Evolutionary conservation across 2,329 filamentous ascomycete species (phyloP).

Genomic region (Penicillium sp.): DNA sequence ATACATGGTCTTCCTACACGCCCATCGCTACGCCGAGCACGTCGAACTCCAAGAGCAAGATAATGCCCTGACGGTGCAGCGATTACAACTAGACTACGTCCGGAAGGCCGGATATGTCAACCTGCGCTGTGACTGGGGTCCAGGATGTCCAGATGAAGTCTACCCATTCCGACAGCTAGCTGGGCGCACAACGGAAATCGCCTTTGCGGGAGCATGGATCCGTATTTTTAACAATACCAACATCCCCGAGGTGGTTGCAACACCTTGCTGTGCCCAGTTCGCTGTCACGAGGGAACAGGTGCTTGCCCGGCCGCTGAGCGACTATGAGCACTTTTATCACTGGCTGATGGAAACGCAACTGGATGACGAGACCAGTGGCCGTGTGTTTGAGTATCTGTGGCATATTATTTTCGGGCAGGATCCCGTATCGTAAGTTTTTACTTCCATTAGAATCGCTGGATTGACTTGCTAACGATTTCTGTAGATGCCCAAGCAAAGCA

Average conservation of each 20-base stretch:
- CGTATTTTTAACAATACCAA: constrained; percentile 32
- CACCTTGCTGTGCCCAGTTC: constrained; percentile 66
- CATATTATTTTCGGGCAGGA: constrained; percentile 54
- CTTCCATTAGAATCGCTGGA: background rate
- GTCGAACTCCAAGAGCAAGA: constrained; percentile 57
- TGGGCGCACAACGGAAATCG: constrained; percentile 23
- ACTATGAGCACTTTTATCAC: constrained; percentile 56
- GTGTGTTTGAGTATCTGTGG: constrained; percentile 65
- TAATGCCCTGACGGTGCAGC: constrained; percentile 49
- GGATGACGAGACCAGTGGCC: constrained; percentile 56
- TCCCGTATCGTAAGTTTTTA: constrained; percentile 37
- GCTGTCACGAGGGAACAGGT: constrained; percentile 58
- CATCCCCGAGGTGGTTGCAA: constrained; percentile 53
- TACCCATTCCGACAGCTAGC: constrained; percentile 26
- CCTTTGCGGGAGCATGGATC: constrained; percentile 31
- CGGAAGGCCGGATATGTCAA: constrained; percentile 57
- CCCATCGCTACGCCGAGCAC: constrained; percentile 52
- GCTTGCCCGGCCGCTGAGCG: constrained; percentile 46
- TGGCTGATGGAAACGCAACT: constrained; percentile 59
- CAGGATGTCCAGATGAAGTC: constrained; percentile 37
- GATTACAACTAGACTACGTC: constrained; percentile 51
- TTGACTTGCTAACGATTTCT: background rate
- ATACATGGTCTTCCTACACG: constrained; percentile 56
- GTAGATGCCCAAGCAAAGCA: constrained; percentile 27
- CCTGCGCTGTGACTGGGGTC: constrained; percentile 50